Conservation (phyloP, 2,329 filamentous ascomycete genomes). For the Aspergillus aculeatus region DNA sequence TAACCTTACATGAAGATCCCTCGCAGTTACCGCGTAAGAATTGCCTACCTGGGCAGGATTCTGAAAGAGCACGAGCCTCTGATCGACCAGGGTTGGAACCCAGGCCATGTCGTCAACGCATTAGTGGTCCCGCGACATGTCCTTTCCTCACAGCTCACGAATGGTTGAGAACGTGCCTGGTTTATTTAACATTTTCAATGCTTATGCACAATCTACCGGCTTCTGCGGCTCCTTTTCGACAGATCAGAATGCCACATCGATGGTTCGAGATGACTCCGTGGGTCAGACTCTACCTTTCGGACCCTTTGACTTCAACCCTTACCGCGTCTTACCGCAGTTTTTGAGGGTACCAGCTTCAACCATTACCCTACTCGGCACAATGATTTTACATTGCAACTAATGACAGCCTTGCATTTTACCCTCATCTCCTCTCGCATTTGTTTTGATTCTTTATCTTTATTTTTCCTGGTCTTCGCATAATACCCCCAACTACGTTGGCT, state of each 20-base stretch:
- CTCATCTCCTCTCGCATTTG: not conserved
- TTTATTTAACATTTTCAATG: not conserved
- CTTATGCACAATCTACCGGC: not conserved
- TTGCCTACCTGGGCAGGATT: slow-evolving; percentile 79
- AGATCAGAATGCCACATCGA: not conserved
- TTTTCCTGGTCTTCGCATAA: not conserved
- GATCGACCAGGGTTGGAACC: slow-evolving; percentile 69
- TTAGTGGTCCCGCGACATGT: slow-evolving; percentile 54
- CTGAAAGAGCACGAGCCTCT: slow-evolving; percentile 68
- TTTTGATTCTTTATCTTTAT: not conserved
- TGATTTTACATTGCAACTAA: not conserved
- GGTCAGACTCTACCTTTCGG: not conserved
- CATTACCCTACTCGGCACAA: not conserved
- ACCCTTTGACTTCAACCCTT: not conserved
- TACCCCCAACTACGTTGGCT: not conserved
- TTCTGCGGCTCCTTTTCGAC: not conserved
- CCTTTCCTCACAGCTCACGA: slow-evolving; percentile 8
- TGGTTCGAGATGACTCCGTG: not conserved
- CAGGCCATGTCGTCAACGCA: slow-evolving; percentile 73
- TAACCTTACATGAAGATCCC: slow-evolving; percentile 50
- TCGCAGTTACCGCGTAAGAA: slow-evolving; percentile 59
- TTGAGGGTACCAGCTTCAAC: too few species aligned
- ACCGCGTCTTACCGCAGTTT: not conserved
- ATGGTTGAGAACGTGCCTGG: not conserved
- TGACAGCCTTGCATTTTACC: not conserved